Base-by-base conservation (phyloP, 768 basidiomycete species). In the Cubamyces sp. region DNA sequence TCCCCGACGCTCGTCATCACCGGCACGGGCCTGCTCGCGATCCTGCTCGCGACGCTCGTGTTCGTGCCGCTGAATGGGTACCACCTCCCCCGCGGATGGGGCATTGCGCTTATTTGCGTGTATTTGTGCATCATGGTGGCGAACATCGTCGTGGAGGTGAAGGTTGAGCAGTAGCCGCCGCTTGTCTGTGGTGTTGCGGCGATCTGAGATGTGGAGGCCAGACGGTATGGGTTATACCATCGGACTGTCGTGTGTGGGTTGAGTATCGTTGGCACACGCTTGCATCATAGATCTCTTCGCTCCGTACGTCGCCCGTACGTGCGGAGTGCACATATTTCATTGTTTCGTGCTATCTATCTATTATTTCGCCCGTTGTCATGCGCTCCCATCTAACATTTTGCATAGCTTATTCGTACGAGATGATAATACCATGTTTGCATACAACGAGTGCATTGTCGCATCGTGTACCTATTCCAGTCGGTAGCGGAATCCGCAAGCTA, bases 31-130 rank as follows among this genome's bases (percentile, higher is more conserved):
- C 79, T 99, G n/a, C 80, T 99, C 8, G 70, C 78, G 40, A 76
- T 99, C 11, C 80, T 99, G 12, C 68, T 85, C 16, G 78, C 84
- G 23, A 98, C 95, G 3, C 75, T 96, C 41, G 74, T 96, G 51
- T 84, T 90, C 66, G 92, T 98, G 0, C 96, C 97, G 0, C 70
- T 88, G 58, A 96, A 97, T 68, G 86, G 84, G 28, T 98, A 90
- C 71, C 79, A 84, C 68, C 82, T 98, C 48, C 87, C 91, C 41
- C 79, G 88, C 54, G 77, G 81, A 50, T 98, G 94, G 94, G 96
- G 94, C 0, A 67, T 89, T 26, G 83, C 91, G 67, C 79, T 98
- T 66, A 87, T 97, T 47, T 70, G 76, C 9, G 85, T 84, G 18
- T 98, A 98, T 70, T 68, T 81, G 28, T 77, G 80, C 19, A 82